Percentiles rank a stretch among this genome's conserved stretches.
Evolutionary conservation across 805 yeast species (phyloP).

Genomic region (Myxozyma mucilagina): DNA sequence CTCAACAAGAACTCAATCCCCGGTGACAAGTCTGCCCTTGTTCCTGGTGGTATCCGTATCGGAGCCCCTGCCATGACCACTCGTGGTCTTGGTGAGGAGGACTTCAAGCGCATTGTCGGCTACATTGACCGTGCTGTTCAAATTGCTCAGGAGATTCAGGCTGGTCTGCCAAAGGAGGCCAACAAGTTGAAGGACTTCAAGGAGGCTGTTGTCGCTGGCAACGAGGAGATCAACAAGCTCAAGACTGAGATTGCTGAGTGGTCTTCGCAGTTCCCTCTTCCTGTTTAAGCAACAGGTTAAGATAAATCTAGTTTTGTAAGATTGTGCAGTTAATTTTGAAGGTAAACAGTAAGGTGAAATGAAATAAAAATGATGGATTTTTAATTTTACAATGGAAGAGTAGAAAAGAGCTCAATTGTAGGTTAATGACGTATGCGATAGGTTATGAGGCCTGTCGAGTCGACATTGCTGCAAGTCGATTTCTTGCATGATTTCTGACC

Average conservation of each 20-base stretch:
- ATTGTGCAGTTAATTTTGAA: background rate
- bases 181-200: constrained; percentile 96
- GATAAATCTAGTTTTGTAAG: background rate
- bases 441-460: background rate
- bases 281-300: constrained; percentile 25
- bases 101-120: constrained; percentile 74
- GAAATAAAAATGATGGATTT: background rate
- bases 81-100: constrained; percentile 89
- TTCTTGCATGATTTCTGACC: background rate
- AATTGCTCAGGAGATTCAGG: constrained; percentile 70
- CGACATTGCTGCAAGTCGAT: background rate
- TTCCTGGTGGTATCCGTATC: constrained; percentile 95
- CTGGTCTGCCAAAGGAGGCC: constrained; percentile 81
- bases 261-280: constrained; percentile 62
- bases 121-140: constrained; percentile 79
- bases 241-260: constrained; percentile 81
- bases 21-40: constrained; percentile 94
- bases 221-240: constrained; percentile 63
- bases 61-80: constrained; percentile 99
- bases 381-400: background rate
- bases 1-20: constrained; percentile 97
- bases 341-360: background rate
- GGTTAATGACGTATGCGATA: background rate
- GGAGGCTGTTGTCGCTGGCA: constrained; percentile 69
- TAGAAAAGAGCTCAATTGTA: background rate